Percentiles rank a stretch among this genome's conserved stretches.
Conservation (phyloP, 495 filamentous ascomycete species). For the Chlorociboria aeruginascens region DNA sequence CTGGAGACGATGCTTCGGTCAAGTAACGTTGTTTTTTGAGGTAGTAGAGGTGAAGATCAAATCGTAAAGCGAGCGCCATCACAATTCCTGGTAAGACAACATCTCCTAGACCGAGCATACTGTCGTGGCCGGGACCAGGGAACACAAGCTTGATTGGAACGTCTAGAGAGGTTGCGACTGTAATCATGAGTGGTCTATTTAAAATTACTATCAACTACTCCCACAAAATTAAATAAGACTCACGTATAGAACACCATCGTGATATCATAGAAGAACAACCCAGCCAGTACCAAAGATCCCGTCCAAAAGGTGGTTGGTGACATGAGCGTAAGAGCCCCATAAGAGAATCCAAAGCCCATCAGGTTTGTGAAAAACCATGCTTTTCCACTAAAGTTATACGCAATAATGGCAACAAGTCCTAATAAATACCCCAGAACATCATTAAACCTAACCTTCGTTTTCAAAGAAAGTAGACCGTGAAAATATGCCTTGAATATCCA, state of each 20-base stretch:
- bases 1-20: constrained; percentile 18
- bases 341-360: constrained; percentile 76
- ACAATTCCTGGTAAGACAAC: constrained; percentile 92
- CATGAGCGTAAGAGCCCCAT: constrained; percentile 67
- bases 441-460: constrained; percentile 9
- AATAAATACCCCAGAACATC: constrained; percentile 26
- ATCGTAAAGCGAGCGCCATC: constrained; percentile 76
- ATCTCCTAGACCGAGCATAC: constrained; percentile 78
- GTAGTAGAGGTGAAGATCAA: constrained; percentile 81
- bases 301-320: constrained; percentile 85
- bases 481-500: constrained; percentile 34
- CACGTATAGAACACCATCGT: constrained; percentile 90
- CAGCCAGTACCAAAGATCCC: constrained; percentile 61
- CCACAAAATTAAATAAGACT: background rate
- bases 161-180: constrained; percentile 81
- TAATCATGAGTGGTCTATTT: constrained; percentile 70
- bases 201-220: background rate
- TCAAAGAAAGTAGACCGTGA: constrained; percentile 18
- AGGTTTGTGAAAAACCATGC: constrained; percentile 79
- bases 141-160: constrained; percentile 91
- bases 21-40: constrained; percentile 24
- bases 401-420: constrained; percentile 37
- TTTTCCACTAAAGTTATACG: constrained; percentile 61
- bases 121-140: constrained; percentile 42
- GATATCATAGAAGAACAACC: constrained; percentile 89